These are phyloP conservation scores for Trametes sp. DNA, from an alignment of 1,284 basidiomycete species.

Conservation along the genomic window DNA sequence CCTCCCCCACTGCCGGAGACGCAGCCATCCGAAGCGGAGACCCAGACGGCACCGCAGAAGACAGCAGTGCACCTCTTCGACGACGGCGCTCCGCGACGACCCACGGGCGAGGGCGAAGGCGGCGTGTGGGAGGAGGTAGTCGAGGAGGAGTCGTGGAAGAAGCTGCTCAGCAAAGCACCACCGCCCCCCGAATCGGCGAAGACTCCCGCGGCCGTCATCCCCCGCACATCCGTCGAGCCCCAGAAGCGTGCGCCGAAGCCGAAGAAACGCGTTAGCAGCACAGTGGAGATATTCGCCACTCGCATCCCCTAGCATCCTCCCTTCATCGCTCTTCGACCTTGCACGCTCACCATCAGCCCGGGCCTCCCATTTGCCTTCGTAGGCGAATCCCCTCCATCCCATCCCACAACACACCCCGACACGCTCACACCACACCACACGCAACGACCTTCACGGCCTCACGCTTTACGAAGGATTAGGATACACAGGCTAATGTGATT, in stretches of 20 bases:
- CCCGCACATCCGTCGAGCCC: conserved; percentile 7
- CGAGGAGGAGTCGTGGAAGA: conserved; percentile 28
- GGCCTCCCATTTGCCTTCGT: background rate
- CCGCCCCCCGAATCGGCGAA: background rate
- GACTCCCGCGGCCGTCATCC: background rate
- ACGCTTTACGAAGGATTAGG: conserved; percentile 5
- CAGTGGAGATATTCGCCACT: conserved; percentile 13
- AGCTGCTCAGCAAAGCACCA: conserved; percentile 21
- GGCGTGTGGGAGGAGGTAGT: conserved; percentile 34
- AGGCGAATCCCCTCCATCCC: background rate
- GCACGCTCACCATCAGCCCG: background rate
- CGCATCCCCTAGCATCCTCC: conserved; percentile 5
- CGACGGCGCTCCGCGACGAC: background rate
- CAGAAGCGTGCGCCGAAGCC: background rate
- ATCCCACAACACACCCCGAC: background rate
- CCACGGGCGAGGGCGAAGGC: conserved; percentile 24
- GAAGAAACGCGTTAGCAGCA: conserved; percentile 21
- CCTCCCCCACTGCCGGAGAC: background rate
- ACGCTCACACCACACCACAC: background rate
- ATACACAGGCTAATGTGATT: conserved; percentile 1
- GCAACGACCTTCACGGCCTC: conserved; percentile 16
- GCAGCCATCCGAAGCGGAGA: background rate
- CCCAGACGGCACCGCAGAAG: background rate
- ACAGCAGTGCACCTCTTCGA: conserved; percentile 25
- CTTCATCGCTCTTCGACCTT: background rate